phyloP scores from a whole-genome alignment of 768 basidiomycete species.

The Boletus sp. region DNA sequence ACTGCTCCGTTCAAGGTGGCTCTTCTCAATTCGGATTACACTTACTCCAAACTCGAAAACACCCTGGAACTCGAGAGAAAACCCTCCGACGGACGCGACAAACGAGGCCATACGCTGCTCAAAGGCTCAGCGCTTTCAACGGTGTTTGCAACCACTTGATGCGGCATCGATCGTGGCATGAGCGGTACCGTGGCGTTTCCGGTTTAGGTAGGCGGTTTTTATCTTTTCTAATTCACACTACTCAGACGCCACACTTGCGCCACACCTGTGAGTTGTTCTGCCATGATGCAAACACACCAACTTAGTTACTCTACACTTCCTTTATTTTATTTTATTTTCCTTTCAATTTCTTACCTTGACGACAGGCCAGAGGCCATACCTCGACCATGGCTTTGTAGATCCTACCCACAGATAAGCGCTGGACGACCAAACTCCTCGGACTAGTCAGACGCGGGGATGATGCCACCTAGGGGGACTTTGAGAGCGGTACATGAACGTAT shows the following conservation, averaged over 20 bases:
- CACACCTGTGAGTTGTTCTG: too few relatives aligned
- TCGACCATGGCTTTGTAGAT: background rate
- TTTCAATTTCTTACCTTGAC: background rate
- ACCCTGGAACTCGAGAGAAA: constrained; percentile 5
- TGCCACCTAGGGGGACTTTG: constrained; percentile 1
- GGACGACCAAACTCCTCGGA: constrained; percentile 21
- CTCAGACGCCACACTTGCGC: too few relatives aligned
- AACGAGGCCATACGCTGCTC: background rate
- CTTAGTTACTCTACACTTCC: too few relatives aligned
- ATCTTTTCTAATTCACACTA: background rate
- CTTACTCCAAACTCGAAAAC: constrained; percentile 6
- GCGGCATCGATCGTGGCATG: constrained; percentile 3
- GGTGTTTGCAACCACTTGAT: background rate
- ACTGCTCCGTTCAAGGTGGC: background rate
- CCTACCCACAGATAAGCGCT: background rate
- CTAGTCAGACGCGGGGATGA: background rate
- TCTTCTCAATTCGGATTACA: constrained; percentile 9
- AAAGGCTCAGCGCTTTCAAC: background rate
- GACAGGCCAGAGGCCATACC: background rate
- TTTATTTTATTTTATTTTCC: background rate
- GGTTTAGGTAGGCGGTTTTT: background rate
- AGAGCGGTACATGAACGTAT: background rate
- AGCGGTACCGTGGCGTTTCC: background rate
- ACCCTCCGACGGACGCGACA: constrained; percentile 9
- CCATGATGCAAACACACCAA: background rate